Evolutionary conservation across 176 grass and related monocot genomes (phyloP).

Genomic region (Bonia amplexicaulis): DNA sequence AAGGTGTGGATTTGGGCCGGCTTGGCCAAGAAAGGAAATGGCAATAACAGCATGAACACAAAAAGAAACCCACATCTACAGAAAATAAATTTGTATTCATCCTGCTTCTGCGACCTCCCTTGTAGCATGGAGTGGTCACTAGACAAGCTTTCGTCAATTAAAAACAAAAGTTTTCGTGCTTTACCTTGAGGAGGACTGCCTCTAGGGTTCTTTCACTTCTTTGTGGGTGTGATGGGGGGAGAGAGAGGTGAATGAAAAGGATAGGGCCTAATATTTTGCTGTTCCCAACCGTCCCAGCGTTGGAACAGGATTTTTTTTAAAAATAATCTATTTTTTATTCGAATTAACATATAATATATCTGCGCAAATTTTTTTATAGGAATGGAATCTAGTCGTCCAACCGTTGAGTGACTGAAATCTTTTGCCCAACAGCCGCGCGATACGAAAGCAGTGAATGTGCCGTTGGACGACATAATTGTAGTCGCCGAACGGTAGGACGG

Average conservation of each 20-base stretch:
- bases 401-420: accelerated
- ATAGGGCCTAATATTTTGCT: too few relatives aligned
- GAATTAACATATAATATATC: too few relatives aligned
- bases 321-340: too few relatives aligned
- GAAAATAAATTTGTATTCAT: slow-evolving; percentile 11
- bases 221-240: slow-evolving; percentile 23
- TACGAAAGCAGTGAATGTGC: too few relatives aligned
- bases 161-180: slow-evolving; percentile 7
- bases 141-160: background rate
- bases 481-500: too few relatives aligned
- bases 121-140: slow-evolving; percentile 8
- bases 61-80: background rate
- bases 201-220: slow-evolving; percentile 46
- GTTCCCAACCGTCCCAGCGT: too few relatives aligned
- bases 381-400: too few relatives aligned
- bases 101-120: background rate
- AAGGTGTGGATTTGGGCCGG: background rate
- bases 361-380: too few relatives aligned
- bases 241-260: background rate
- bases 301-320: too few relatives aligned
- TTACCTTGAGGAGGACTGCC: slow-evolving; percentile 50
- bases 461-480: too few relatives aligned
- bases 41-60: background rate
- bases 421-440: too few relatives aligned
- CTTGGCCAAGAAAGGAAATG: slow-evolving; percentile 12